Conservation (phyloP, 169 alveolate genomes). For the Cryptosporidium parvum region DNA sequence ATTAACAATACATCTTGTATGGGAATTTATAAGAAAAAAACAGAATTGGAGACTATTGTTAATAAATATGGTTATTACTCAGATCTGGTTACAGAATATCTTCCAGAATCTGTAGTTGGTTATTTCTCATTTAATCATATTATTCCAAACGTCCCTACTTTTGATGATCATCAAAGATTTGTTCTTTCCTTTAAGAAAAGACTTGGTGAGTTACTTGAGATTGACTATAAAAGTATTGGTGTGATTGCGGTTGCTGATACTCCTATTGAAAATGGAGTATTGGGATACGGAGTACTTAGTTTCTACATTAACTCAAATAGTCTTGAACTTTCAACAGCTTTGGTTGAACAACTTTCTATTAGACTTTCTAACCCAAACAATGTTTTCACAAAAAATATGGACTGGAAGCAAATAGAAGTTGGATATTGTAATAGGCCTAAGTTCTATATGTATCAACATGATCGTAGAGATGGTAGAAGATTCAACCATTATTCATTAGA, state of each 20-base stretch:
- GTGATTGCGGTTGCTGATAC: slow-evolving; percentile 74
- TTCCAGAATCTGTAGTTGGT: slow-evolving; percentile 34
- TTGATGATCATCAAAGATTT: slow-evolving; percentile 41
- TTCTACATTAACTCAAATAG: slow-evolving; percentile 37
- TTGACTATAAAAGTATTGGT: slow-evolving; percentile 18
- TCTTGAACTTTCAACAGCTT: background rate
- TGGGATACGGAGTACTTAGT: slow-evolving; percentile 58
- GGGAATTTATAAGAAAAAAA: slow-evolving; percentile 7
- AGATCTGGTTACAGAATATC: slow-evolving; percentile 29
- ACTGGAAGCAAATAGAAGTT: slow-evolving; percentile 64
- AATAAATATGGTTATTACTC: slow-evolving; percentile 42
- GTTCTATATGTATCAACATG: slow-evolving; percentile 24
- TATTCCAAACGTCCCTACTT: slow-evolving; percentile 41
- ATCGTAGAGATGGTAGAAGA: slow-evolving; percentile 3
- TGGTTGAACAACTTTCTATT: slow-evolving; percentile 18
- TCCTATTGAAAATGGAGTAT: slow-evolving; percentile 23
- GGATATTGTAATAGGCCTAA: slow-evolving; percentile 54
- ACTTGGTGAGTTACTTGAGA: slow-evolving; percentile 5
- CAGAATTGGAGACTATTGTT: slow-evolving; percentile 22
- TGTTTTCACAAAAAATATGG: slow-evolving; percentile 5
- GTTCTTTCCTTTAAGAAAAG: slow-evolving; percentile 21
- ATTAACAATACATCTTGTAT: slow-evolving; percentile 36
- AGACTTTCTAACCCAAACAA: slow-evolving; percentile 1
- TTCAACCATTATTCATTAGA: background rate
- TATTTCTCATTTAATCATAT: slow-evolving; percentile 52